phyloP scores from a whole-genome alignment of 1,139 yeast genomes.

The Saccharomyces hybrid region DNA sequence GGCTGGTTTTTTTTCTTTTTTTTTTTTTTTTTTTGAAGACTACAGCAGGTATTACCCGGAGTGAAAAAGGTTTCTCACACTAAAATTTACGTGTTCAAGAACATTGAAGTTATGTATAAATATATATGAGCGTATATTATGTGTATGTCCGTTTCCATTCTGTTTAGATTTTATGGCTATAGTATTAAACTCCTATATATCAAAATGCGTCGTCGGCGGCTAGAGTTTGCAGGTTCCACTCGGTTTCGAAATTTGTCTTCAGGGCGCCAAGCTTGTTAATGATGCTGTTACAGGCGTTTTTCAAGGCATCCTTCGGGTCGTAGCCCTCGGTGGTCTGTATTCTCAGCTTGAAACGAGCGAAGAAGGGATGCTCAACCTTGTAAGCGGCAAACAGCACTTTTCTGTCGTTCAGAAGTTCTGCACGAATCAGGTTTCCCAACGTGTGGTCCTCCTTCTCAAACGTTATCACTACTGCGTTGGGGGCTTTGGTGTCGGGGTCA shows the following conservation, averaged over 20 bases:
- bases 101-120: neutral
- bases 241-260: conserved; percentile 73
- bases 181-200: neutral
- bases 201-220: conserved; percentile 42
- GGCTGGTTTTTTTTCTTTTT: neutral
- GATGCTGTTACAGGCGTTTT: conserved; percentile 77
- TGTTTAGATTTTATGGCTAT: neutral
- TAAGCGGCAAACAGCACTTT: conserved; percentile 92
- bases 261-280: conserved; percentile 71
- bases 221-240: conserved; percentile 86
- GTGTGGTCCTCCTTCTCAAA: conserved; percentile 98
- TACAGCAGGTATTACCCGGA: neutral
- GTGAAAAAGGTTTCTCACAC: neutral
- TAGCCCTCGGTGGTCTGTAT: conserved; percentile 94
- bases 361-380: conserved; percentile 94
- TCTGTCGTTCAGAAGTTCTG: conserved; percentile 78
- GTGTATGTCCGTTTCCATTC: neutral
- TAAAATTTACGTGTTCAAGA: neutral
- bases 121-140: neutral
- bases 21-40: neutral
- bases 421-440: conserved; percentile 78
- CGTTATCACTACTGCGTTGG: conserved; percentile 86
- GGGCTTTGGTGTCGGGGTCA: conserved; percentile 90
- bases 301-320: conserved; percentile 82
- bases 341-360: conserved; percentile 89